phyloP scores from a whole-genome alignment of 805 yeast species.

The Wickerhamiella australiensis region DNA sequence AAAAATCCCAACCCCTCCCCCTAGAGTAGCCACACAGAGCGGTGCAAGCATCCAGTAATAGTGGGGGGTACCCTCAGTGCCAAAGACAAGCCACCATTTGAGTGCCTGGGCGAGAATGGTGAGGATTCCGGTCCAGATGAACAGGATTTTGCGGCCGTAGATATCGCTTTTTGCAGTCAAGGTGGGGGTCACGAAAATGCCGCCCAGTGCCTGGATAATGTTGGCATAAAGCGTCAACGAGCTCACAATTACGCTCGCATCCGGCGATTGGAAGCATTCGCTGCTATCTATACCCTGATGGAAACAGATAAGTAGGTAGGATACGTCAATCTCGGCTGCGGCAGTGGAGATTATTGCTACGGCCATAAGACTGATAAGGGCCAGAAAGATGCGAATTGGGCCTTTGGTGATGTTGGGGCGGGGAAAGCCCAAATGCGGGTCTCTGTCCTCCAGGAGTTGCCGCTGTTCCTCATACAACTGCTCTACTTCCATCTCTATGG shows the following conservation, averaged over 20 bases:
- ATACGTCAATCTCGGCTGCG: conserved; percentile 19
- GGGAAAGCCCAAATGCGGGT: neutral
- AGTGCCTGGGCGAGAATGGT: conserved; percentile 13
- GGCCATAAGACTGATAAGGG: conserved; percentile 4
- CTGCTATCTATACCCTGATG: conserved; percentile 12
- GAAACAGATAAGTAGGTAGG: conserved; percentile 20
- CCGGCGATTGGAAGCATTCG: conserved; percentile 17
- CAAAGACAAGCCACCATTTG: conserved; percentile 21
- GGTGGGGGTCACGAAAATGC: conserved; percentile 16
- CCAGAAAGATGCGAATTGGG: conserved; percentile 1
- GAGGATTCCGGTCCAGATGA: conserved; percentile 14
- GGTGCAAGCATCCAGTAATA: conserved; percentile 22
- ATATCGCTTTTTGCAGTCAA: conserved; percentile 21
- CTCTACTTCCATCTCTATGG: conserved; percentile 3
- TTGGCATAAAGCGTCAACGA: conserved; percentile 16
- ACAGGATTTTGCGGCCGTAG: conserved; percentile 20
- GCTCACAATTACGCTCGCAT: conserved; percentile 17
- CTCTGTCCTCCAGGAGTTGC: conserved; percentile 1
- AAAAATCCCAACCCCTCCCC: conserved; percentile 15
- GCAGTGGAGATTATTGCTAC: conserved; percentile 14
- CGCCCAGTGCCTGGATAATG: conserved; percentile 13
- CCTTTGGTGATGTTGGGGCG: neutral
- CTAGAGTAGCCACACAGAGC: conserved; percentile 17
- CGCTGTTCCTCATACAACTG: neutral
- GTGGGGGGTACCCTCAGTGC: conserved; percentile 14